Base-by-base conservation (phyloP, 225 moss, liverwort and hornwort genomes). In the Physcomitrellopsis africana region DNA sequence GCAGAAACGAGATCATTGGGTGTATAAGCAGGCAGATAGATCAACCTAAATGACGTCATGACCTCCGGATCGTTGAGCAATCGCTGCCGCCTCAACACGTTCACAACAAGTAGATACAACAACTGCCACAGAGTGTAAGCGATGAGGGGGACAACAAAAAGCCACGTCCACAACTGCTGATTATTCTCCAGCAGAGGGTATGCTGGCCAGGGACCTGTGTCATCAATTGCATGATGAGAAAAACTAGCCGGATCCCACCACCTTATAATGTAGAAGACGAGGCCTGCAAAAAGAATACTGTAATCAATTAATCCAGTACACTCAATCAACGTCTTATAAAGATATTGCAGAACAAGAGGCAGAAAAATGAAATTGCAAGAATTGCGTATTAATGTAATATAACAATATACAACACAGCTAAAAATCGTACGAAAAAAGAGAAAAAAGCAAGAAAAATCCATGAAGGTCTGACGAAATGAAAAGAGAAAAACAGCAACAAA, bases 201-300 rank as follows among this genome's bases (percentile, higher is more conserved):
- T 22, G 99, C 99, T 23, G 99, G 99, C 99, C 95, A 99, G 7
- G 99, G 99, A 29, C 99, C 99, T 27, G 93, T 95, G 62, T 92
- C 99, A 11, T 99, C 95, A 57, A 79, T 80, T 9, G 89, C 90
- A 54, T 99, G 99, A 76, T 90, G 95, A 27, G 95, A 78, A 65
- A 93, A 99, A 13, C 95, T 99, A 77, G 89, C 79, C 60, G 99
- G 99, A 84, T 99, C 99, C 99, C 99, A 99, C 99, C 99, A 99
- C 18, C 99, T 86, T 53, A 99, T 95, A 75, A 99, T 99, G 66
- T 95, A 99, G 70, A 99, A 95, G 9, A 99, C 99, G 3, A 45
- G 95, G 66, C 99, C 99, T 99, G 85, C 13, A 75, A 0, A 53
- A 58, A 32, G 1, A 1, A 7, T 53, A 49, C 7, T 37, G 4